Evolutionary conservation across 2,329 filamentous ascomycete species (phyloP), one percentile per base, ranked within the genome.

Genomic region (Alternaria sp.): DNA sequence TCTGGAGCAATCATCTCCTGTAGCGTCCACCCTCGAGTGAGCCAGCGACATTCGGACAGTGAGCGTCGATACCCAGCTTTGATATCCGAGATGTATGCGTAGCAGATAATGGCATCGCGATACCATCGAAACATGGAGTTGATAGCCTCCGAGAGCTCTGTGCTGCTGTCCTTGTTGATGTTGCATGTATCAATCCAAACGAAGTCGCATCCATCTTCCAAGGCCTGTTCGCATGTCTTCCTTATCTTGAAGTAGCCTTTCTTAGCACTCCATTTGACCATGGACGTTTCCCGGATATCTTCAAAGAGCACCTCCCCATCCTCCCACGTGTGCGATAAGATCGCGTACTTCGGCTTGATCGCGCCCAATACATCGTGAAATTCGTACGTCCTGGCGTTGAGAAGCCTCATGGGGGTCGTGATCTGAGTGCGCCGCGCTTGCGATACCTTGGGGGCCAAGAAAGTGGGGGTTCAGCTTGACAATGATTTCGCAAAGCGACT

Each of bases 11-110:
- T 17, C 13, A 69, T 54, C 45, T 70, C 67, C 60, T 70, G 67
- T 1, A 67, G 44, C 5, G 67, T 70, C 67, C 66, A 70, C 6
- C 67, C 68, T 15, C 68, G 59, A 5, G 56, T 67, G 43, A 70
- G 63, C 68, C 68, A 70, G 11, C 61, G 52, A 23, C 65, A 62
- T 25, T 59, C 4, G 15, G 30, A 40, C 11, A 59, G 17, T 1
- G 49, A 15, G 0, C 2, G 0, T 0, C 2, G 30, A 1, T 28
- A 11, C 6, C 21, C 11, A 15, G 3, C 3, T 4, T 0, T 15
- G 8, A 58, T n/a, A 49, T 71, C 67, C 5, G 43, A 43, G 0
- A 71, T 58, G 15, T 63, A 71, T 0, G 53, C 67, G 46, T 63
- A 70, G 32, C 68, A 71, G 9, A 63, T 57, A 13, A 30, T 43